Conservation (phyloP, 2,329 filamentous ascomycete species). For the Fusarium zealandicum region DNA sequence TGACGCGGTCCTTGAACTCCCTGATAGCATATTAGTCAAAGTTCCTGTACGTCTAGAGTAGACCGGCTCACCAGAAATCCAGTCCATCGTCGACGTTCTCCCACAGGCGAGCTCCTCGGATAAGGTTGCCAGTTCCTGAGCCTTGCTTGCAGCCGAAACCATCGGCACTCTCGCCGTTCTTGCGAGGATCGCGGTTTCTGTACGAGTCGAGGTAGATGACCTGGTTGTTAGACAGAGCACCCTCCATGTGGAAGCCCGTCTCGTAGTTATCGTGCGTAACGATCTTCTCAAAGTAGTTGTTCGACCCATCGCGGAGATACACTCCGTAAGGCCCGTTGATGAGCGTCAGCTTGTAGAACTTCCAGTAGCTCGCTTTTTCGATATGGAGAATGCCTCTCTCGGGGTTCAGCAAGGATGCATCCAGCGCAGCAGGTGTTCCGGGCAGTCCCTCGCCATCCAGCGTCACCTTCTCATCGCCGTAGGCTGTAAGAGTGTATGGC, state of each 20-base stretch:
- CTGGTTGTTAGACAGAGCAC: conserved; percentile 44
- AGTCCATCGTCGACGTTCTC: conserved; percentile 57
- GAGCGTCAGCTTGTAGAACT: conserved; percentile 47
- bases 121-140: conserved; percentile 52
- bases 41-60: too few species aligned
- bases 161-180: conserved; percentile 58
- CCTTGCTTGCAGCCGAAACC: conserved; percentile 57
- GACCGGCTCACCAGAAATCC: conserved; percentile 17
- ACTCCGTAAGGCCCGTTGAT: conserved; percentile 48
- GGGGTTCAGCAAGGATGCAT: conserved; percentile 46
- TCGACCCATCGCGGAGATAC: conserved; percentile 44
- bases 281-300: conserved; percentile 47
- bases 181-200: conserved; percentile 53
- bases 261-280: conserved; percentile 49
- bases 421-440: conserved; percentile 49
- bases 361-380: conserved; percentile 52
- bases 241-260: conserved; percentile 47
- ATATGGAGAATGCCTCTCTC: conserved; percentile 57
- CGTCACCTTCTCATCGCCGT: conserved; percentile 51
- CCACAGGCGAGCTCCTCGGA: conserved; percentile 54
- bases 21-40: too few species aligned
- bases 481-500: conserved; percentile 52
- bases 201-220: conserved; percentile 52
- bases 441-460: conserved; percentile 51
- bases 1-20: conserved; percentile 49